These are phyloP conservation scores for Populus ilicifolia DNA, from an alignment of 345 rosid species.

Conservation along the genomic window DNA sequence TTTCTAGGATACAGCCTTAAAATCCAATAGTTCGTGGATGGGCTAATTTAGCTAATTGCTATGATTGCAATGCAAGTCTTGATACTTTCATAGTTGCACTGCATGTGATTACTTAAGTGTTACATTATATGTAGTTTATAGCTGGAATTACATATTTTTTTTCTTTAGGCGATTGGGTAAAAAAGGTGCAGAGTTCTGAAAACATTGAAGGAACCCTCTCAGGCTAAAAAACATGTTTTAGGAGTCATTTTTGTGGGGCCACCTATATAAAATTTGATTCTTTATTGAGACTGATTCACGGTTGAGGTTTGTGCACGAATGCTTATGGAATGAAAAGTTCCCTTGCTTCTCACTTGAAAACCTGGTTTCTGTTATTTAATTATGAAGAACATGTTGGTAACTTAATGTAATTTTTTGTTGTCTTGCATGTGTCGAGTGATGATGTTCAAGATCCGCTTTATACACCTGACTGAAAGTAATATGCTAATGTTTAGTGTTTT, in stretches of 20 bases:
- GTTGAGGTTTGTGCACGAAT: not conserved
- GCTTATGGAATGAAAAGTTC: not conserved
- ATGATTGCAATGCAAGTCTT: not conserved
- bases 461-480: too few species aligned
- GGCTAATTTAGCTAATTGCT: constrained; percentile 7
- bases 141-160: not conserved
- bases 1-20: not conserved
- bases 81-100: not conserved
- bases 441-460: too few species aligned
- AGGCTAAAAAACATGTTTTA: not conserved
- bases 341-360: not conserved
- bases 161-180: not conserved
- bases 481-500: too few species aligned
- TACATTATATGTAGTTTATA: not conserved
- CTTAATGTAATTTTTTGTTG: too few species aligned
- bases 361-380: not conserved
- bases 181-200: not conserved
- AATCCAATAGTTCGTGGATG: not conserved
- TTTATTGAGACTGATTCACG: not conserved
- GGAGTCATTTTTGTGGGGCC: not conserved
- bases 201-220: not conserved
- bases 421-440: too few species aligned
- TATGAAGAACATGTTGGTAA: not conserved
- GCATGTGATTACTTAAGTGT: not conserved
- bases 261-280: not conserved